Conservation (phyloP, 768 basidiomycete genomes). For the Mycena sanguinolenta region DNA sequence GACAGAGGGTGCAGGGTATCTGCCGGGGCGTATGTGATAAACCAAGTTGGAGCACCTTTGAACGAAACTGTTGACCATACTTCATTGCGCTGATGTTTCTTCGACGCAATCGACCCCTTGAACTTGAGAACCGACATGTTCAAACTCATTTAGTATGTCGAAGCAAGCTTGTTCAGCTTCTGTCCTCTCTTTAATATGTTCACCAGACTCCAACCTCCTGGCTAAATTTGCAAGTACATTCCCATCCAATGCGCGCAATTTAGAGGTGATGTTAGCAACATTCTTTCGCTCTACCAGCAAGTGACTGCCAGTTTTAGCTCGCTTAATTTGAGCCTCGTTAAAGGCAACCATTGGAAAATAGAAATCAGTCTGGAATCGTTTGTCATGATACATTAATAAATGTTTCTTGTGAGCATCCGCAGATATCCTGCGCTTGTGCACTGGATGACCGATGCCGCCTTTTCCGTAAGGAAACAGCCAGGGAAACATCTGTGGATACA, state of each 20-base stretch:
- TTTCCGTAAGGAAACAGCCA: not conserved
- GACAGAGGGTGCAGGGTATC: not conserved
- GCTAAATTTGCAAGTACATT: not conserved
- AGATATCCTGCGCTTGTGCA: not conserved
- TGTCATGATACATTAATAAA: not conserved
- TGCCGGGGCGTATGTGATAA: not conserved
- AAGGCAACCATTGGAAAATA: not conserved
- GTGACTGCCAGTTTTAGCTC: not conserved
- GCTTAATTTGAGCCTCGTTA: not conserved
- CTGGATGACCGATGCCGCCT: not conserved
- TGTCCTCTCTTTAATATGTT: not conserved
- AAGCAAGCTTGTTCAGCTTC: not conserved
- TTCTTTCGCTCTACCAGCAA: not conserved
- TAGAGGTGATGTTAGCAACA: not conserved
- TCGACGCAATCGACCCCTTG: not conserved
- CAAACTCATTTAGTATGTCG: not conserved
- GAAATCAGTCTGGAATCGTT: not conserved
- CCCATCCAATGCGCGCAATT: not conserved
- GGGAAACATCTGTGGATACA: constrained; percentile 13
- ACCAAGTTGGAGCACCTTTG: not conserved
- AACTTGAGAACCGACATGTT: not conserved
- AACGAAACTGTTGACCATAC: not conserved
- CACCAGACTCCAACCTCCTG: not conserved
- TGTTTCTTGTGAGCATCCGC: not conserved
- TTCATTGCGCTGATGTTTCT: not conserved